Evolutionary conservation across 306 rosid species (phyloP).

Genomic region (barrel medic (Medicago truncatula)): MtrunA17r5.0-ANR NC_053044.1:5580501-5581000

Average conservation of each 20-base stretch:
- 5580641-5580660: slow-evolving; percentile 22
- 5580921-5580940: not conserved
- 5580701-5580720: slow-evolving; percentile 43
- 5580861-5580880: slow-evolving; percentile 4
- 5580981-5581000: not conserved
- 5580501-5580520: slow-evolving; percentile 39
- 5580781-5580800: no score
- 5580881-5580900: not conserved
- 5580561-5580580: slow-evolving; percentile 48
- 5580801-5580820: not conserved
- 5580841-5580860: not conserved
- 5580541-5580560: slow-evolving; percentile 35
- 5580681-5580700: not conserved
- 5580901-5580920: not conserved
- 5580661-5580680: not conserved
- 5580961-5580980: not conserved
- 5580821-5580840: not conserved
- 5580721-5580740: not conserved
- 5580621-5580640: slow-evolving; percentile 11
- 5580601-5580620: slow-evolving; percentile 51
- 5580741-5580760: not conserved
- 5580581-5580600: slow-evolving; percentile 27
- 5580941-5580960: not conserved
- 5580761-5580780: slow-evolving; percentile 1
- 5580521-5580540: slow-evolving; percentile 43